Conservation (phyloP, 306 rosid genomes). For the Betula pendula region DNA sequence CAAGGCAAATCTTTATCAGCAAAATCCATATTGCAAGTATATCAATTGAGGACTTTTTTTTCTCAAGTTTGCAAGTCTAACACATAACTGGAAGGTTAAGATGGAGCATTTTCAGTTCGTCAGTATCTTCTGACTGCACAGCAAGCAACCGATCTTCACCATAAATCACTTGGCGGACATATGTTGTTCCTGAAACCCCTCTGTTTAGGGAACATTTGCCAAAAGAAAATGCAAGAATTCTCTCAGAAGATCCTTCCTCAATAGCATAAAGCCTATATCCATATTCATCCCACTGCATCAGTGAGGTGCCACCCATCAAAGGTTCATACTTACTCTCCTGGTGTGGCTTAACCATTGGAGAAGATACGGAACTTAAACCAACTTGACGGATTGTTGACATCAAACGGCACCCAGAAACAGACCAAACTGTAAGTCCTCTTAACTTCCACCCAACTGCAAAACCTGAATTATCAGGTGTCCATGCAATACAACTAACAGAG, state of each 20-base stretch:
- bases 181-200: slow-evolving; percentile 93
- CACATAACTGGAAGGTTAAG: slow-evolving; percentile 92
- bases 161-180: slow-evolving; percentile 84
- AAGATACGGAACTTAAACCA: slow-evolving; percentile 87
- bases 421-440: slow-evolving; percentile 98
- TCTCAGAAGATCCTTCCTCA: slow-evolving; percentile 73
- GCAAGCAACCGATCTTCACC: slow-evolving; percentile 87
- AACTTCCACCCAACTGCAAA: slow-evolving; percentile 98
- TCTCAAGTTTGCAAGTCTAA: slow-evolving; percentile 33
- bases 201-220: slow-evolving; percentile 97
- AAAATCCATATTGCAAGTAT: slow-evolving; percentile 30
- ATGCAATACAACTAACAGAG: slow-evolving; percentile 83
- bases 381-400: slow-evolving; percentile 94
- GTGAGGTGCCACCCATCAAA: slow-evolving; percentile 87
- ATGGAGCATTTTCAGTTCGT: slow-evolving; percentile 93
- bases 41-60: neutral
- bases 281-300: slow-evolving; percentile 93
- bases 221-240: slow-evolving; percentile 86
- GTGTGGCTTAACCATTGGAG: slow-evolving; percentile 79
- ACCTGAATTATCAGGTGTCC: slow-evolving; percentile 98
- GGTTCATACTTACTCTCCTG: slow-evolving; percentile 81
- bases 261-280: slow-evolving; percentile 89
- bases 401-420: slow-evolving; percentile 94
- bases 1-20: slow-evolving; percentile 37
- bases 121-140: slow-evolving; percentile 95